phyloP scores from a whole-genome alignment of 768 basidiomycete species.

The Collybia sp. region DNA sequence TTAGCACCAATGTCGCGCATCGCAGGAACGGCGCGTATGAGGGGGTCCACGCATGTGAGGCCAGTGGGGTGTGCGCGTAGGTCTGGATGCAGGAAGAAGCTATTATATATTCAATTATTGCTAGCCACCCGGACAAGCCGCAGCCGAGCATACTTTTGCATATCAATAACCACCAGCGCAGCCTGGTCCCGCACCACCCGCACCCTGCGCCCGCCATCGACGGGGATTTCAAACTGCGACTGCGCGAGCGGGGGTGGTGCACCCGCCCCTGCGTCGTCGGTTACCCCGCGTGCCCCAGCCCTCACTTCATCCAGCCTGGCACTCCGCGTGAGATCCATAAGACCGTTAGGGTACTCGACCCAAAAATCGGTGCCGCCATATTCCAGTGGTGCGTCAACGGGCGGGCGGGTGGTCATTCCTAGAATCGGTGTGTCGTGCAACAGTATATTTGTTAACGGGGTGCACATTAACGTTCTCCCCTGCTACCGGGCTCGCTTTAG shows the following conservation, averaged over 20 bases:
- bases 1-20: conserved; percentile 47
- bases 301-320: no score
- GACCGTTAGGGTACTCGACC: conserved; percentile 65
- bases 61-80: conserved; percentile 51
- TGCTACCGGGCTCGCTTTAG: not conserved
- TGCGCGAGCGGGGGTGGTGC: conserved; percentile 23
- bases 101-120: conserved; percentile 15
- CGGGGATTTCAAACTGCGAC: conserved; percentile 49
- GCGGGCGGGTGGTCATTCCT: conserved; percentile 43
- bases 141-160: conserved; percentile 58
- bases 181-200: conserved; percentile 44
- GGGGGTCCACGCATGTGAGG: conserved; percentile 51
- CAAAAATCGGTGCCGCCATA: conserved; percentile 58
- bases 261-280: conserved; percentile 9
- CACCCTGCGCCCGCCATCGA: conserved; percentile 45
- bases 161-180: conserved; percentile 64
- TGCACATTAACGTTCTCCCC: no score
- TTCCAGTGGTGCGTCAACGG: conserved; percentile 38
- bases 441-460: no score
- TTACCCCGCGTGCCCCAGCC: no score
- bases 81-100: conserved; percentile 64
- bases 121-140: not conserved
- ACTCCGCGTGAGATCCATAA: conserved; percentile 53
- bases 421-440: conserved; percentile 32
- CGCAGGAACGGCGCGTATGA: conserved; percentile 41